Percentiles rank a stretch among this genome's conserved stretches.
phyloP scores from a whole-genome alignment of 2,329 filamentous ascomycete genomes.

The Nigrospora sphaerica region DNA sequence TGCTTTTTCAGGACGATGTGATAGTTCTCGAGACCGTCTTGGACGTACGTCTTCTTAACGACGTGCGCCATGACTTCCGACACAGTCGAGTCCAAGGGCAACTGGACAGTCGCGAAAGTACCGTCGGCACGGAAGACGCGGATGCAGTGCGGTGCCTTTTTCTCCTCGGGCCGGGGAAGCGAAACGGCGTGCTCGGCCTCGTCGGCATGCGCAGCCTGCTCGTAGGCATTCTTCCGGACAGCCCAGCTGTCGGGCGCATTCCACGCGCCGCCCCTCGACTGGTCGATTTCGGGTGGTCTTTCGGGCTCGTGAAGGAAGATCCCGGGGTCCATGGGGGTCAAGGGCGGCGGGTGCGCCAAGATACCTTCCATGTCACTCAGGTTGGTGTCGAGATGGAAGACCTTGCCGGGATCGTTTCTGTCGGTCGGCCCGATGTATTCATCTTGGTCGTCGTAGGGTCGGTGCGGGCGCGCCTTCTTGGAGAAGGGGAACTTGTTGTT shows the following conservation, averaged over 20 bases:
- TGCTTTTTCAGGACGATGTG: conserved; percentile 94
- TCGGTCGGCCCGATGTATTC: conserved; percentile 56
- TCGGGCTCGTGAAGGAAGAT: conserved; percentile 28
- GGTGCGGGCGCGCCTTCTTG: conserved; percentile 44
- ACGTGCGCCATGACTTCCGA: conserved; percentile 83
- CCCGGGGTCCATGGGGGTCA: conserved; percentile 62
- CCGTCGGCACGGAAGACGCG: conserved; percentile 91
- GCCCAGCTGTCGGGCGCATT: conserved; percentile 96
- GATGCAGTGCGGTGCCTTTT: conserved; percentile 76
- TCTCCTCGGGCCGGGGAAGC: conserved; percentile 65
- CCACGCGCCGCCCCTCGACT: conserved; percentile 57
- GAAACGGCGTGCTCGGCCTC: conserved; percentile 64
- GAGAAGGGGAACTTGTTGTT: conserved; percentile 58
- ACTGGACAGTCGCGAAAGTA: conserved; percentile 88
- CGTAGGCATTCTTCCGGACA: conserved; percentile 67
- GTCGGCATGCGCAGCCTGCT: conserved; percentile 46
- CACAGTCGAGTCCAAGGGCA: conserved; percentile 76
- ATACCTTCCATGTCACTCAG: conserved; percentile 90
- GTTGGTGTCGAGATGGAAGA: conserved; percentile 81
- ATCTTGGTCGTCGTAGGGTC: conserved; percentile 44
- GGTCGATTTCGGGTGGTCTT: conserved; percentile 14
- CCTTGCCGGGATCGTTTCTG: conserved; percentile 48
- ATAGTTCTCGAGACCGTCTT: conserved; percentile 87
- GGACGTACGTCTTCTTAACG: conserved; percentile 88
- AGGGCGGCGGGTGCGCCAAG: conserved; percentile 60